Conservation (phyloP, 2,329 filamentous ascomycete species). For the Ophiostoma piceae region DNA sequence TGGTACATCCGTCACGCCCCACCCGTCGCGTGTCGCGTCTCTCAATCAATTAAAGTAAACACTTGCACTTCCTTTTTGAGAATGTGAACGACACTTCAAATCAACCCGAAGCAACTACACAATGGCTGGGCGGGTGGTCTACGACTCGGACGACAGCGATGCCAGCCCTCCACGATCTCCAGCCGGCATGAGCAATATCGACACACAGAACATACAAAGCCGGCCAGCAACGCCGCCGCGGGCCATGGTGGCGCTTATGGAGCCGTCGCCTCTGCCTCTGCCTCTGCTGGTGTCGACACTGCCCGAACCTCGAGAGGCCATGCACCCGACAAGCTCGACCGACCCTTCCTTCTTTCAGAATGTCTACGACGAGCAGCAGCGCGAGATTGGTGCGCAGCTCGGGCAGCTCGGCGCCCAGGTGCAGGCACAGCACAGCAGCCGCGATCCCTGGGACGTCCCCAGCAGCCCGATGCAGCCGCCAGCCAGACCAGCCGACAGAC, state of each 20-base stretch:
- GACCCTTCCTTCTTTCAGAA: constrained; percentile 45
- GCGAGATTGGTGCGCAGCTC: constrained; percentile 20
- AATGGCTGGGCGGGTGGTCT: constrained; percentile 12
- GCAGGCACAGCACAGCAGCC: constrained; percentile 1
- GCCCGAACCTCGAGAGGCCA: constrained; percentile 22
- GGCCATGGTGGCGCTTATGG: constrained; percentile 11
- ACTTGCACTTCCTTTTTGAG: neutral
- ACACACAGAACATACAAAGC: neutral
- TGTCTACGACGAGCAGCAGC: constrained; percentile 45
- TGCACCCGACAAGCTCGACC: constrained; percentile 32
- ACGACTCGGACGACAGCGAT: constrained; percentile 11
- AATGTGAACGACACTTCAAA: neutral
- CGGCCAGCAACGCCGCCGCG: neutral
- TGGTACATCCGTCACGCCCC: neutral
- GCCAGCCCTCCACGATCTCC: constrained; percentile 28
- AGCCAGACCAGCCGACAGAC: neutral
- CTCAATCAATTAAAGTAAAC: constrained; percentile 8
- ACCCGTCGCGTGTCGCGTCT: constrained; percentile 15
- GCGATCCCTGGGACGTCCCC: constrained; percentile 43
- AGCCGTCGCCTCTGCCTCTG: constrained; percentile 10
- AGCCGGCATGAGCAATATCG: constrained; percentile 13
- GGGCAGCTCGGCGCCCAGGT: constrained; percentile 13
- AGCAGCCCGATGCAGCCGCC: constrained; percentile 36
- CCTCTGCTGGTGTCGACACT: neutral
- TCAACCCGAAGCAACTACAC: neutral